Conservation (phyloP, 139 green algal genomes). For the Penium margaritaceum region DNA sequence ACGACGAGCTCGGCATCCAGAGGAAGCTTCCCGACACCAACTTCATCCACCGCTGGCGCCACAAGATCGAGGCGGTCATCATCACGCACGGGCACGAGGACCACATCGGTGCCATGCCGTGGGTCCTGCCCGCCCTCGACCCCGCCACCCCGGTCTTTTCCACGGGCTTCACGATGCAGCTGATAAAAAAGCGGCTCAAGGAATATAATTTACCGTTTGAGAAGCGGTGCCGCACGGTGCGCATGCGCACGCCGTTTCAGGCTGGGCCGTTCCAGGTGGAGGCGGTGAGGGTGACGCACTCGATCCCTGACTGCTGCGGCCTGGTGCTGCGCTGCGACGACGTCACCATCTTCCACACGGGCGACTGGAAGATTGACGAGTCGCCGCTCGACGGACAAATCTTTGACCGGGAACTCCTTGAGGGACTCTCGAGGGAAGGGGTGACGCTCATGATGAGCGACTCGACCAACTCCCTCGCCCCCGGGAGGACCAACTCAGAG, state of each 20-base stretch:
- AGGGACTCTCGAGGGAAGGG: slow-evolving; percentile 53
- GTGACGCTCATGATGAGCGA: slow-evolving; percentile 85
- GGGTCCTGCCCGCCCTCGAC: slow-evolving; percentile 88
- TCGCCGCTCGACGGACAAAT: slow-evolving; percentile 76
- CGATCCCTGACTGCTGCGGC: slow-evolving; percentile 93
- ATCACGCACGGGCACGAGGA: slow-evolving; percentile 97
- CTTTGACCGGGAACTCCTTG: slow-evolving; percentile 83
- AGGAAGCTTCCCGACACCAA: slow-evolving; percentile 92
- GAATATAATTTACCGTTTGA: slow-evolving; percentile 87
- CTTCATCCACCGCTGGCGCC: slow-evolving; percentile 84
- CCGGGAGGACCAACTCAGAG: slow-evolving; percentile 79
- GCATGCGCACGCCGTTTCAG: slow-evolving; percentile 43
- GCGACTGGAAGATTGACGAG: slow-evolving; percentile 84
- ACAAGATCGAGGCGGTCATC: slow-evolving; percentile 94
- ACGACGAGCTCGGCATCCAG: slow-evolving; percentile 90
- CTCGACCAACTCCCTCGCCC: slow-evolving; percentile 91
- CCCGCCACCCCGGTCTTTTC: slow-evolving; percentile 83
- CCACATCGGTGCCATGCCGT: slow-evolving; percentile 92
- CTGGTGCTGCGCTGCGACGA: slow-evolving; percentile 78
- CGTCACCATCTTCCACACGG: slow-evolving; percentile 88
- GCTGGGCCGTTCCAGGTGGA: slow-evolving; percentile 57
- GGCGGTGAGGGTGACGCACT: slow-evolving; percentile 88
- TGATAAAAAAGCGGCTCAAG: slow-evolving; percentile 75
- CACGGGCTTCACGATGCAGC: slow-evolving; percentile 82
- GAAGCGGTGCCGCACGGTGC: slow-evolving; percentile 64